Base-by-base conservation (phyloP, 768 basidiomycete genomes). In the Peribolospora baueri region DNA sequence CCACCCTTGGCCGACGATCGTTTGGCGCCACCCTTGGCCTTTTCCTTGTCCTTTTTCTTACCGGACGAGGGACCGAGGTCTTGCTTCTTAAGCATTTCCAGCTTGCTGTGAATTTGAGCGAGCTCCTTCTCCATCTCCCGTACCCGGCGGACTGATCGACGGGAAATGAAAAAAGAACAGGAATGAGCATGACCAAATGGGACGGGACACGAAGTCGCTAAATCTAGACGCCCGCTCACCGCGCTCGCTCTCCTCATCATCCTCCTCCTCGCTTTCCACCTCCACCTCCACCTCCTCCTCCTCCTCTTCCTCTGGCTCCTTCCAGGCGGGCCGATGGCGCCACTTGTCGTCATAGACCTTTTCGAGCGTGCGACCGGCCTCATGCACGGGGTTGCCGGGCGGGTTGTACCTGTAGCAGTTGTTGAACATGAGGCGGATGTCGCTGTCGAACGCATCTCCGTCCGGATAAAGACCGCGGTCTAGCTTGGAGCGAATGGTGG, bases 401-500 rank as follows among this genome's bases (percentile, higher is more conserved):
- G 88, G 87, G 62, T 98, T 97, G 73, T 90, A 98, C 2, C 74
- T 69, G 66, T 82, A 81, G 66, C 90, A 95, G 66, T 98, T 98
- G 51, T 80, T 75, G 63, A 95, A 81, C 82, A 97, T 88, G 58
- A 91, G 71, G 68, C 81, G 83, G 71, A 97, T 83, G 68, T 98
- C 93, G 40, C 80, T 77, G 59, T 81, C 79, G 66, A 97, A 87
- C 64, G 80, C 79, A 51, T 76, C 71, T 2, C 84, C 80, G n/a
- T 73, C 79, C 1, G 74, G 60, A 65, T 97, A 98, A 58, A 81
- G 78, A 52, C 75, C 72, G 42, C 71, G 72, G 46, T 87, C 82
- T 50, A 98, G 73, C 68, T 88, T 91, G 66, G 71, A 76, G 61
- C 78, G 77, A 73, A 98, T 88, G 7, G 84, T 87, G 8, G 77